Percentiles rank a stretch among this genome's conserved stretches.
Evolutionary conservation across 129 eudicot genomes (phyloP).

Genomic region (Daucus carota): DNA sequence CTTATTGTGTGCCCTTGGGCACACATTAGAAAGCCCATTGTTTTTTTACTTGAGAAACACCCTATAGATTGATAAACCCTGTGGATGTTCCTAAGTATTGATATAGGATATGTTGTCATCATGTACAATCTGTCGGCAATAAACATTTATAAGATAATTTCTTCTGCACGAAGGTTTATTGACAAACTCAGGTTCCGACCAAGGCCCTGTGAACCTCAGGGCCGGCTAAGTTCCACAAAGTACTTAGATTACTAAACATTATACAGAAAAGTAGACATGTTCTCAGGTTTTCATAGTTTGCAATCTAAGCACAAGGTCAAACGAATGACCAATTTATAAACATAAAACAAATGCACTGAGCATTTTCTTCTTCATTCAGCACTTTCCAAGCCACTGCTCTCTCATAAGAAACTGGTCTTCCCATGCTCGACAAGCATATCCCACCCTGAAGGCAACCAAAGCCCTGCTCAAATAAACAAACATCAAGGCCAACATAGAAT

Average conservation of each 20-base stretch:
- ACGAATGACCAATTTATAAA: constrained; percentile 92
- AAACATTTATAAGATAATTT: background rate
- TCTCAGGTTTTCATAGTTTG: background rate
- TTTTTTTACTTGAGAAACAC: background rate
- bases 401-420: constrained; percentile 83
- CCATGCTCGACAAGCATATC: constrained; percentile 89
- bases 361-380: constrained; percentile 64
- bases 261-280: background rate
- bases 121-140: background rate
- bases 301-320: constrained; percentile 16
- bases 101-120: background rate
- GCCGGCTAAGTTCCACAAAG: background rate
- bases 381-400: constrained; percentile 91
- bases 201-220: too few species aligned
- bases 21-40: too few species aligned
- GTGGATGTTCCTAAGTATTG: background rate
- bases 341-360: constrained; percentile 87
- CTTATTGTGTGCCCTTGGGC: too few species aligned
- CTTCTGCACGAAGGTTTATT: too few species aligned
- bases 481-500: background rate
- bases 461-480: constrained; percentile 33
- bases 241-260: background rate
- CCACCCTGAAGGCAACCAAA: constrained; percentile 86
- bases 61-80: background rate
- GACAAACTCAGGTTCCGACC: too few species aligned